Percentiles rank a stretch among this genome's conserved stretches.
Conservation (phyloP, 2,329 filamentous ascomycete species). For the Diaporthe sp. region DNA sequence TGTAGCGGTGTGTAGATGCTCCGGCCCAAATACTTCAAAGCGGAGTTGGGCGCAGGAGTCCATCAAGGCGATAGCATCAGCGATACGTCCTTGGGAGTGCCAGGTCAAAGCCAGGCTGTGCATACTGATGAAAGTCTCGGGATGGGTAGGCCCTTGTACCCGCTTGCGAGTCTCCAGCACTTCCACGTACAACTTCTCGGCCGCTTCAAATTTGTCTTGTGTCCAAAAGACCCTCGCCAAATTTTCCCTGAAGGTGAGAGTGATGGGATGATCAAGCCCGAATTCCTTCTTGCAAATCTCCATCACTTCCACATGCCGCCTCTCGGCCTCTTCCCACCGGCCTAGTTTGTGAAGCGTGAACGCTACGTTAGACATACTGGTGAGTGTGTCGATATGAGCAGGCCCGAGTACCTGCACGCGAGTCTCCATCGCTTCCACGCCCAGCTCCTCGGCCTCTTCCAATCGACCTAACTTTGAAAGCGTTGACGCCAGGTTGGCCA, state of each 20-base stretch:
- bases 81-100: not conserved
- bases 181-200: not conserved
- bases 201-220: not conserved
- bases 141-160: not conserved
- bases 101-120: not conserved
- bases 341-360: fast-evolving
- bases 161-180: not conserved
- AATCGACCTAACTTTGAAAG: not conserved
- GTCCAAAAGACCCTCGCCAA: not conserved
- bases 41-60: not conserved
- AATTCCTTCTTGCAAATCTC: not conserved
- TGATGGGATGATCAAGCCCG: not conserved
- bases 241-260: fast-evolving
- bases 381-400: not conserved
- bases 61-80: not conserved
- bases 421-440: not conserved
- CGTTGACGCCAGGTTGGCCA: not conserved
- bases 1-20: not conserved
- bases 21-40: not conserved
- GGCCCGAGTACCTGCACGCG: not conserved
- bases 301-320: not conserved
- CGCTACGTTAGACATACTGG: not conserved
- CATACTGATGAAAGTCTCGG: not conserved
- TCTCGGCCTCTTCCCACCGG: not conserved
- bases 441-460: not conserved